Evolutionary conservation across 1,284 basidiomycete genomes (phyloP).

Genomic region (Schizopora paradoxa): DNA sequence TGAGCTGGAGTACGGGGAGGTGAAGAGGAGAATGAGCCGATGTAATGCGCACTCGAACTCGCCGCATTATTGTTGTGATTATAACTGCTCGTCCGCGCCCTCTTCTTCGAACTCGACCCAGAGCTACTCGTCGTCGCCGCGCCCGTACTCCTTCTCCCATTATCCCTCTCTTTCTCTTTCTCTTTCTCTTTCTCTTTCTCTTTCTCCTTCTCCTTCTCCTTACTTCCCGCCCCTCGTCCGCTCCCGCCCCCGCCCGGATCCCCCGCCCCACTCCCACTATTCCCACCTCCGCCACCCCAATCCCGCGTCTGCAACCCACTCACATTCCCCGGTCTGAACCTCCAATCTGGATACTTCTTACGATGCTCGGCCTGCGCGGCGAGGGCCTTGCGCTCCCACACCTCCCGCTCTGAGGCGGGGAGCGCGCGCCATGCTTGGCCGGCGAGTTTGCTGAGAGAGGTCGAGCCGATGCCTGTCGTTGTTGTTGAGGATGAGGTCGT

Average conservation of each 20-base stretch:
- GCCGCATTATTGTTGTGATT: too few species aligned
- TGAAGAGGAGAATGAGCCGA: too few species aligned
- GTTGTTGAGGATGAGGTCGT: conserved; percentile 31
- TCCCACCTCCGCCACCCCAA: conserved; percentile 17
- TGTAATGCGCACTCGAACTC: too few species aligned
- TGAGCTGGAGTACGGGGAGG: too few species aligned
- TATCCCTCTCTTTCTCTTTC: not conserved
- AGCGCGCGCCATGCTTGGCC: conserved; percentile 61
- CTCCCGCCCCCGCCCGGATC: too few species aligned
- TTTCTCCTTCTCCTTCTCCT: conserved; percentile 41
- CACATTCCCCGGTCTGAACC: conserved; percentile 61
- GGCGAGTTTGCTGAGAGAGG: conserved; percentile 48
- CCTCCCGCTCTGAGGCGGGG: conserved; percentile 52
- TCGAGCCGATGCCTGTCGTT: conserved; percentile 32
- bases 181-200: conserved; percentile 16
- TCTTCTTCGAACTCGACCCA: too few species aligned
- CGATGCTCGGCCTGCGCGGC: conserved; percentile 75
- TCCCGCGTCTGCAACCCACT: conserved; percentile 26
- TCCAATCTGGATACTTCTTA: conserved; percentile 70
- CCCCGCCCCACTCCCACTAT: conserved; percentile 21
- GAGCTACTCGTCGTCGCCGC: too few species aligned
- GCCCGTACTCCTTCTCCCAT: not conserved
- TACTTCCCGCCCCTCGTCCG: conserved; percentile 35
- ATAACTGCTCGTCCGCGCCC: too few species aligned
- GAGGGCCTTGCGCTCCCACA: conserved; percentile 73